Evolutionary conservation across 2,329 filamentous ascomycete species (phyloP), one percentile per base, ranked within the genome.

Genomic region (Claviceps digitariae): DNA sequence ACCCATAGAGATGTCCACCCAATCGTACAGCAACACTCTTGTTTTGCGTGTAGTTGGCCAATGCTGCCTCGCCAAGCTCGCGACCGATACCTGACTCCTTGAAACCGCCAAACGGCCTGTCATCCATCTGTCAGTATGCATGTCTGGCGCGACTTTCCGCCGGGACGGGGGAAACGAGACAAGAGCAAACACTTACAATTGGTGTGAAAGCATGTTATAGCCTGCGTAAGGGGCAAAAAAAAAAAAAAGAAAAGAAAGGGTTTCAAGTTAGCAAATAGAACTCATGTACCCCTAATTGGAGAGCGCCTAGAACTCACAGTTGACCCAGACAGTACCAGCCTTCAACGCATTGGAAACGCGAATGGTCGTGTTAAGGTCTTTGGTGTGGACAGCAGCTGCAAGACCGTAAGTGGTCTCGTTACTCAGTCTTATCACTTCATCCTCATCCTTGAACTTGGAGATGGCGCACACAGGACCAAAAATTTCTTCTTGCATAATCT

Each of bases 401-500:
- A 95, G 81, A 64, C 89, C 89, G 73, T 91, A 95, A 59, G 72
- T 81, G 64, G 81, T 84, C 72, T 82, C 75, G 77, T 95, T 93
- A 60, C 79, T 86, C 52, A 86, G 71, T 60, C 76, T 72, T 70
- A 95, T 82, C 57, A 81, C 87, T 54, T 95, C 89, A 41, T 84
- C 85, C 73, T 87, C 84, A 60, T 78, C 82, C 75, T 84, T 85
- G 79, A 95, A 94, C 75, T 91, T 94, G 74, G 84, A 78, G 61
- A 95, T 84, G 63, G 85, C 79, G 74, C 83, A 87, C 58, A 95
- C 89, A 55, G 89, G 89, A 59, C 89, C 89, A 67, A 95, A 95
- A 68, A 95, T 93, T 74, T 95, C 89, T 74, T 94, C 87, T 70
- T 88, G 81, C 74, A 90, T 83, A 65, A 95, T 93, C 80, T 87